Evolutionary conservation across 148 eudicot species (phyloP).

Genomic region (Cornus kousa): DNA sequence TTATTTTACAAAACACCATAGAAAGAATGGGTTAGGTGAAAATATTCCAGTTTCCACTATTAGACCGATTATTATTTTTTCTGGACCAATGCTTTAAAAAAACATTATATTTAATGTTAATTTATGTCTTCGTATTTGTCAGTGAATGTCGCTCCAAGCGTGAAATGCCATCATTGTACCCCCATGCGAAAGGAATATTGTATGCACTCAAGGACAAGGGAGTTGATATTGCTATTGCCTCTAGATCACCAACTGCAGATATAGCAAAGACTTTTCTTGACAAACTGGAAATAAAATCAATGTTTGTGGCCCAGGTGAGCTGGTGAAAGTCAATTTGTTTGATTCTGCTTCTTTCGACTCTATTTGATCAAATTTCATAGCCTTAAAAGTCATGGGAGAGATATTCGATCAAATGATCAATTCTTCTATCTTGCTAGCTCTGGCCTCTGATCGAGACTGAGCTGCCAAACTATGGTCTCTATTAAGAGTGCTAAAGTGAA

Average conservation of each 20-base stretch:
- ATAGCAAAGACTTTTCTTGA: slow-evolving; percentile 83
- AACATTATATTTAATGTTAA: neutral
- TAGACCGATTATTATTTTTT: neutral
- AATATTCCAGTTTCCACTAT: neutral
- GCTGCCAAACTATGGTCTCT: neutral
- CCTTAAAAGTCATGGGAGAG: neutral
- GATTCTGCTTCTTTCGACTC: neutral
- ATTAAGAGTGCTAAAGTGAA: neutral
- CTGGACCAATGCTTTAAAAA: neutral
- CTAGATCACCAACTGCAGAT: slow-evolving; percentile 95
- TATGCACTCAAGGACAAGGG: slow-evolving; percentile 91
- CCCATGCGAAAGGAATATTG: slow-evolving; percentile 86
- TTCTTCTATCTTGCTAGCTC: neutral
- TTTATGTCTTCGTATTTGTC: slow-evolving; percentile 13
- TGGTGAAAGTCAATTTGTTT: neutral
- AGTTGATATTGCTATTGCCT: slow-evolving; percentile 80
- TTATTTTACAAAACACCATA: neutral
- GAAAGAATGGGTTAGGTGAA: neutral
- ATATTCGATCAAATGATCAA: neutral
- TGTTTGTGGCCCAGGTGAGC: slow-evolving; percentile 92
- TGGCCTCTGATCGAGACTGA: neutral
- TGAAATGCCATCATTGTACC: slow-evolving; percentile 85
- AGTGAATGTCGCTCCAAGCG: slow-evolving; percentile 96
- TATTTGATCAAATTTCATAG: neutral
- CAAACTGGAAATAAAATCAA: slow-evolving; percentile 68